A percentile compares a stretch with the other conserved stretches of the same genome.
These are phyloP conservation scores for Vanrija sp. DNA, from an alignment of 1,284 basidiomycete genomes.

Conservation along the genomic window DNA sequence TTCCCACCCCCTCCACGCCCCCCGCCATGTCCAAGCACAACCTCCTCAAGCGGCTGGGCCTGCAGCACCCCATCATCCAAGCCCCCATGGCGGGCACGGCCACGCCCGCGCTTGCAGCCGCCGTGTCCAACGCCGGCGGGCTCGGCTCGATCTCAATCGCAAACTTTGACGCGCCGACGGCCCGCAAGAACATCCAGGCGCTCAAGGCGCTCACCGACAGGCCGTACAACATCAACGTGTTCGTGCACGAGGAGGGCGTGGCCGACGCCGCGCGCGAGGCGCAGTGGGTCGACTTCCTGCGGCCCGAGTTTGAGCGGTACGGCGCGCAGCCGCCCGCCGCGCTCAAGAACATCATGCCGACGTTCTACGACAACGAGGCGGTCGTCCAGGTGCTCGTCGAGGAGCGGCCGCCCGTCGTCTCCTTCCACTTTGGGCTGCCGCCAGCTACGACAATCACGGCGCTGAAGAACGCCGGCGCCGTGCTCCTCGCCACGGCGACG, in stretches of 20 bases:
- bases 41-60: conserved; percentile 18
- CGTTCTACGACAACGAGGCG: conserved; percentile 27
- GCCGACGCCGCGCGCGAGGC: conserved; percentile 10
- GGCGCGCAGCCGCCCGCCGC: conserved; percentile 18
- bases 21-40: neutral
- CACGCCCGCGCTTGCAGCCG: conserved; percentile 36
- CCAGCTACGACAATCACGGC: conserved; percentile 6
- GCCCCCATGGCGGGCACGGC: conserved; percentile 43
- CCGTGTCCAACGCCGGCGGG: conserved; percentile 39
- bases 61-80: conserved; percentile 36
- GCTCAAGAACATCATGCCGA: conserved; percentile 26
- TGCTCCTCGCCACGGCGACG: conserved; percentile 32
- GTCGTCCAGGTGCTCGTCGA: conserved; percentile 32
- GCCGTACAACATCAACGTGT: conserved; percentile 41
- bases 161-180: conserved; percentile 16
- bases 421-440: conserved; percentile 43
- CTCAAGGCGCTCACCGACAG: conserved; percentile 16
- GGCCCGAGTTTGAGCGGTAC: conserved; percentile 20
- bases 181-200: conserved; percentile 27
- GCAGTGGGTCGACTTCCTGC: conserved; percentile 25
- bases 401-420: conserved; percentile 28
- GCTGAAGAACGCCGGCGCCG: conserved; percentile 21
- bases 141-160: conserved; percentile 41
- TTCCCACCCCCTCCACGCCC: too few relatives aligned
- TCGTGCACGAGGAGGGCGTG: conserved; percentile 22